Evolutionary conservation across 257 asterid species (phyloP), one percentile per base, ranked within the genome.

Genomic region (Mitragyna speciosa): DNA sequence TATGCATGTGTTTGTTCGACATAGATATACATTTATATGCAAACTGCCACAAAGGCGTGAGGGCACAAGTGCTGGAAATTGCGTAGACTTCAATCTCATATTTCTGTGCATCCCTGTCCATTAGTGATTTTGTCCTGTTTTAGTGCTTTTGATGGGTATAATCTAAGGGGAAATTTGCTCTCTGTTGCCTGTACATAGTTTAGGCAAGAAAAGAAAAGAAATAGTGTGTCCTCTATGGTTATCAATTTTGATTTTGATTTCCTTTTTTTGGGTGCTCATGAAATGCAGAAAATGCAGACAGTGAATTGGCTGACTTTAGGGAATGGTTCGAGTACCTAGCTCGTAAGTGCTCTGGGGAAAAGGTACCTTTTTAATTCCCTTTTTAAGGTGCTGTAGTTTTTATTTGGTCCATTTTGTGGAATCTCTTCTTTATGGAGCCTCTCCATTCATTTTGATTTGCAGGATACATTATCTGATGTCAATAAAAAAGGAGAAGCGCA

Each of bases 301-400:
- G 85, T 86, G 96, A 92, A 61, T 64, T 92, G 79, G 91, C 86
- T 43, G 98, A 89, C 78, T 87, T 91, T 75, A 79, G 83, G 69
- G 90, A 88, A 78, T 87, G 87, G 90, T 76, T 87, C 83, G 88
- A 83, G 63, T 72, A 77, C 76, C 90, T 87, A 64, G 72, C 87
- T 59, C 80, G 80, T n/a, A 85, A 86, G 85, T 84, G 85, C 80
- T 80, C 89, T 5, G 88, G 76, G 81, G 70, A 82, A 64, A 64
- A 76, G 76, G 98, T 92, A 89, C 28, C 7, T n/a, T 88, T 78
- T 70, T 63, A 47, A 49, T 39, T 76, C n/a, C 28, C 26, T 78
- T 65, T 59, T 31, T 22, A 12, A n/a, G 75, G 36, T 24, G 51
- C 9, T 43, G 58, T 70, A 41, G 30, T n/a, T 24, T 48, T 15